Evolutionary conservation across 495 filamentous ascomycete genomes (phyloP), one percentile per base, ranked within the genome.

Genomic region (Penicillium cataractarum): DNA sequence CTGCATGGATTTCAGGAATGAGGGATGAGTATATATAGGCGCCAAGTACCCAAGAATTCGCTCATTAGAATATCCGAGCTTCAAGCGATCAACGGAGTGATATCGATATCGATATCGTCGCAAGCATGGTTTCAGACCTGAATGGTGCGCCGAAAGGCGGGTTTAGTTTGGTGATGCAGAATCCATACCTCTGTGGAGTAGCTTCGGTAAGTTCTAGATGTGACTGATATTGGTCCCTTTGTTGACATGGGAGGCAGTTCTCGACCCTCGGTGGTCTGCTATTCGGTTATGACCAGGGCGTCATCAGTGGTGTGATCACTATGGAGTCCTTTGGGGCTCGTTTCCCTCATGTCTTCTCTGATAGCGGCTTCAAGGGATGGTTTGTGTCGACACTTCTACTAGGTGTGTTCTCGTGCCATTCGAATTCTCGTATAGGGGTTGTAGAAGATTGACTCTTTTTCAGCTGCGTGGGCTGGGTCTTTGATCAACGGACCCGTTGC

Each of bases 331-430:
- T 78, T 57, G 73, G 65, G 4, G 70, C 73, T 51, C 69, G 89
- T 53, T 92, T 91, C 82, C 87, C 87, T 37, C 80, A 82, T 22
- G 88, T 87, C 49, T 85, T 82, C 58, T 67, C 76, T 0, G 82
- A 90, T 65, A 82, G 84, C 65, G 84, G 87, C 0, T 87, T 78
- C 60, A 91, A 92, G 70, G 90, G 90, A 31, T 92, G 90, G 87
- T 78, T 93, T 52, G 91, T 90, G 6, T 85, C 91, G 2, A 93
- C 93, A 59, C 85, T 94, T 64, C 86, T 93, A 65, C 83, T 96
- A 4, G 91, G 91, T 71, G 40, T 57, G 65, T 55, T 58, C 2
- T 4, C 21, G 19, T n/a, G 29, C 2, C 3, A 9, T 6, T 4
- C 13, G 31, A 39, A 2, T 27, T 0, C 6, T 12, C 51, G 10